Evolutionary conservation across 1,139 yeast genomes (phyloP).

Genomic region (Hemisphaericaspora subhashii): DNA sequence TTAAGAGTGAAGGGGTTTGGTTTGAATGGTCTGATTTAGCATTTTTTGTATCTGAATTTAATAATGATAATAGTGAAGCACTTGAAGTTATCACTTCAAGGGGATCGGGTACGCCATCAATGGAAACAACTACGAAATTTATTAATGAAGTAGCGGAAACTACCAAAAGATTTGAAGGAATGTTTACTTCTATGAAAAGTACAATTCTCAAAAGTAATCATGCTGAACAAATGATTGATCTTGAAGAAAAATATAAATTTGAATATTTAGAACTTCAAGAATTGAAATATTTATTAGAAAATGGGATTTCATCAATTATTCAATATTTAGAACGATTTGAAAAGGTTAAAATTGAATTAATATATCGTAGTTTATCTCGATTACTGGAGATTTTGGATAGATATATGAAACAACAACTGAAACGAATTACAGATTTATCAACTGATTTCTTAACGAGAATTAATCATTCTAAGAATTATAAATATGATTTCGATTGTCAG

Average conservation of each 20-base stretch:
- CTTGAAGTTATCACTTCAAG: background rate
- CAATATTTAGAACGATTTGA: constrained; percentile 38
- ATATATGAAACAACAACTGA: constrained; percentile 28
- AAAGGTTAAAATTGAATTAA: constrained; percentile 32
- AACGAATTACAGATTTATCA: constrained; percentile 29
- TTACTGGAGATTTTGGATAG: constrained; percentile 38
- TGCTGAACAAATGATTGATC: constrained; percentile 27
- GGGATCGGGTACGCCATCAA: background rate
- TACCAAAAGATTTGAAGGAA: constrained; percentile 31
- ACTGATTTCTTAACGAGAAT: constrained; percentile 24
- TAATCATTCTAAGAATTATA: constrained; percentile 28
- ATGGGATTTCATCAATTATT: constrained; percentile 24
- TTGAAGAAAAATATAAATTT: constrained; percentile 35
- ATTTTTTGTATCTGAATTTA: constrained; percentile 19
- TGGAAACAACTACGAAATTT: constrained; percentile 16
- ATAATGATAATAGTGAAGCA: background rate
- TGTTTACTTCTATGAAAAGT: constrained; percentile 29
- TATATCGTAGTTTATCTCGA: constrained; percentile 36
- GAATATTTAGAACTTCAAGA: constrained; percentile 35
- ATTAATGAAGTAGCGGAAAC: constrained; percentile 30
- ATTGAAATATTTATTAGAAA: constrained; percentile 32
- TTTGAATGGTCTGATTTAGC: constrained; percentile 49
- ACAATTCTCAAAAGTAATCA: constrained; percentile 35
- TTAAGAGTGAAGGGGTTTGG: constrained; percentile 48
- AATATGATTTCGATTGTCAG: constrained; percentile 28